Percentiles rank a stretch among this genome's conserved stretches.
phyloP scores from a whole-genome alignment of 306 rosid genomes.

The Quercus robur region DNA sequence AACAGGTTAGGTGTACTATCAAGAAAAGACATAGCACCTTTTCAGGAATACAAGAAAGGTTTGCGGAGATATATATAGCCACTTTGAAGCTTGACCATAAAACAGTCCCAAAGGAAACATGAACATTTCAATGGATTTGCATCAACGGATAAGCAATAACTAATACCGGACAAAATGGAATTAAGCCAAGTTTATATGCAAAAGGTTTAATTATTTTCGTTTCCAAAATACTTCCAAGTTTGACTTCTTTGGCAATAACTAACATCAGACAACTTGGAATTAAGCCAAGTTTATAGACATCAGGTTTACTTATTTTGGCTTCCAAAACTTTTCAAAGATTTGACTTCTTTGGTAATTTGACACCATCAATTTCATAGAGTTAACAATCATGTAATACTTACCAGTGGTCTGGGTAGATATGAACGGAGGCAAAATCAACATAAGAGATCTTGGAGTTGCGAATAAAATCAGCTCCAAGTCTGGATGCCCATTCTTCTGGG shows the following conservation, averaged over 20 bases:
- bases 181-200: not conserved
- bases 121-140: not conserved
- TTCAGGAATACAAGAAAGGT: not conserved
- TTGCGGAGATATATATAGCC: not conserved
- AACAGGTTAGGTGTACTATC: not conserved
- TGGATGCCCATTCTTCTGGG: conserved; percentile 95
- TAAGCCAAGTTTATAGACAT: not conserved
- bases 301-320: not conserved
- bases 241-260: not conserved
- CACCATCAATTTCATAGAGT: not conserved
- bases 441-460: conserved; percentile 68
- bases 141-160: not conserved
- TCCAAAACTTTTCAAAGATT: not conserved
- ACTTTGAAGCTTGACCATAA: not conserved
- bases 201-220: not conserved
- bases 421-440: conserved; percentile 86
- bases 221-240: not conserved
- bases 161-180: not conserved
- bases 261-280: too few species aligned
- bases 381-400: conserved; percentile 31
- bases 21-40: not conserved
- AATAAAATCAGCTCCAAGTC: conserved; percentile 83
- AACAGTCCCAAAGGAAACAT: not conserved
- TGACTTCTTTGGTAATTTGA: not conserved
- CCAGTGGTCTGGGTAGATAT: conserved; percentile 96